Evolutionary conservation across 2,329 filamentous ascomycete species (phyloP).

Genomic region (Cladosporium halotolerans): DNA sequence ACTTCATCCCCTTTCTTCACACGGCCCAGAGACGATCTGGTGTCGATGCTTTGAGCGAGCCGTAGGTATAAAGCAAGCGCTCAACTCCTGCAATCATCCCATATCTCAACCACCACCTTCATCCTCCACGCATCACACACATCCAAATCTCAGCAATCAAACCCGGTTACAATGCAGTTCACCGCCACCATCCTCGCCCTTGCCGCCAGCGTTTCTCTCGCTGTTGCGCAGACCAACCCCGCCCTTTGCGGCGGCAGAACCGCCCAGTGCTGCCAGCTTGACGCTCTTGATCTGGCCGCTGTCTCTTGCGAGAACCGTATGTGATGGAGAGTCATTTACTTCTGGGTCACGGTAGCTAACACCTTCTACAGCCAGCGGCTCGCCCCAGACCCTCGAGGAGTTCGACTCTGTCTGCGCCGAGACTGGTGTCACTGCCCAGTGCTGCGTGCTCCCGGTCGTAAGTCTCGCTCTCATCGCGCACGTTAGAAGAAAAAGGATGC

Average conservation of each 20-base stretch:
- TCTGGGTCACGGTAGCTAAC: background rate
- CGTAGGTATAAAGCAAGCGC: too few species aligned
- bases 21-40: too few species aligned
- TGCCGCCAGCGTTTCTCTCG: conserved; percentile 14
- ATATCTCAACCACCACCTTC: too few species aligned
- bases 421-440: conserved; percentile 11
- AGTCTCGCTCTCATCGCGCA: background rate
- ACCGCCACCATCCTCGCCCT: conserved; percentile 12
- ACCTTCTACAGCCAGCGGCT: background rate
- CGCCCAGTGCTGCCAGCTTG: conserved; percentile 12
- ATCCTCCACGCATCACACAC: background rate
- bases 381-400: conserved; percentile 2
- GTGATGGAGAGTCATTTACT: background rate
- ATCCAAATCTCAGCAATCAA: background rate
- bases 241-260: conserved; percentile 4
- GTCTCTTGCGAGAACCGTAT: conserved; percentile 11
- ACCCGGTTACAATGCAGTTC: conserved; percentile 14
- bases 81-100: too few species aligned
- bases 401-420: conserved; percentile 9
- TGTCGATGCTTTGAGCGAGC: too few species aligned
- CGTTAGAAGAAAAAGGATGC: background rate
- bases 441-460: conserved; percentile 13
- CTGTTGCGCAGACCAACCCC: conserved; percentile 6
- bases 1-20: too few species aligned
- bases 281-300: conserved; percentile 9